phyloP scores from a whole-genome alignment of 371 early-diverging fungal species.

The Thermomucor indicae-seudaticae region DNA sequence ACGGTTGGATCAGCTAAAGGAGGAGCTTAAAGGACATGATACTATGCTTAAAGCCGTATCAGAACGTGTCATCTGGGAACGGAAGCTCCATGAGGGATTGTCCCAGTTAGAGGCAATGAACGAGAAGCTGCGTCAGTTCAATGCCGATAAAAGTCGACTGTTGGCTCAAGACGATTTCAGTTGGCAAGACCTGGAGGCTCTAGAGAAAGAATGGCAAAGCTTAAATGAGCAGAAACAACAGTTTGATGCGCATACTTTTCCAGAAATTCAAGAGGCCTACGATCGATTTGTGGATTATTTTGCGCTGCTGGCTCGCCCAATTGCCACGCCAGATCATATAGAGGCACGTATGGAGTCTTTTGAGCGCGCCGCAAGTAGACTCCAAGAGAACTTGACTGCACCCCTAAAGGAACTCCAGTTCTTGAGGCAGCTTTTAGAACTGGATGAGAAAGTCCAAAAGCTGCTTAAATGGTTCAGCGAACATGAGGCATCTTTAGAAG shows the following conservation, averaged over 20 bases:
- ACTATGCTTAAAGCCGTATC: constrained; percentile 30
- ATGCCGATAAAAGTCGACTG: constrained; percentile 20
- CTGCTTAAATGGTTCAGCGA: constrained; percentile 13
- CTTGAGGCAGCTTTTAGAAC: constrained; percentile 17
- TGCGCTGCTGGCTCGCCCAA: constrained; percentile 27
- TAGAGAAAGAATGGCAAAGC: constrained; percentile 18
- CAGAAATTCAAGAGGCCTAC: constrained; percentile 26
- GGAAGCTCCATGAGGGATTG: constrained; percentile 19
- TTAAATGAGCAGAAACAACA: constrained; percentile 19
- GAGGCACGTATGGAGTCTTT: constrained; percentile 38
- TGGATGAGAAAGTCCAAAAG: constrained; percentile 21
- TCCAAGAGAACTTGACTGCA: constrained; percentile 26
- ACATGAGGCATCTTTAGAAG: constrained; percentile 13
- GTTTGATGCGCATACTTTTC: constrained; percentile 17
- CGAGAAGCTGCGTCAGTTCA: constrained; percentile 23
- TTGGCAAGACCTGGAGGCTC: constrained; percentile 11
- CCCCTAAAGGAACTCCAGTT: constrained; percentile 24
- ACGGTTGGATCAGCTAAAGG: constrained; percentile 26
- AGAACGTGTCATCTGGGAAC: constrained; percentile 28
- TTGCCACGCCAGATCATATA: constrained; percentile 40
- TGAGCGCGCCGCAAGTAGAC: constrained; percentile 11
- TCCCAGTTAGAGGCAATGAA: constrained; percentile 28
- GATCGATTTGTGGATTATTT: constrained; percentile 34
- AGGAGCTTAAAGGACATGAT: constrained; percentile 25
- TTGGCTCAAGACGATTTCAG: constrained; percentile 23